phyloP scores from a whole-genome alignment of 352 stramenopile species.

The Thraustotheca clavata region DNA sequence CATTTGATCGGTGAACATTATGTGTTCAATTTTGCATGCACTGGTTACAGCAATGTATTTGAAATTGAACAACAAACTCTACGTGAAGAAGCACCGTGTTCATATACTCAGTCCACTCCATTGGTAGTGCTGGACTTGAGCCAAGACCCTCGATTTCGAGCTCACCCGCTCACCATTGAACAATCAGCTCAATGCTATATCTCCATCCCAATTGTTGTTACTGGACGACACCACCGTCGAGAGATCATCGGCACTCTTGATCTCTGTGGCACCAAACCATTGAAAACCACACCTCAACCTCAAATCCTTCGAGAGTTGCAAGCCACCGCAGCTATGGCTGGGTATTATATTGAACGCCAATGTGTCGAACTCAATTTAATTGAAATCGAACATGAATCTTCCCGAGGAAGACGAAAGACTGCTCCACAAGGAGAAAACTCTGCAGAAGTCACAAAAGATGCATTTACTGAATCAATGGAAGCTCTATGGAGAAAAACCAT shows the following conservation, averaged over 20 bases:
- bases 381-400: background rate
- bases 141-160: constrained; percentile 52
- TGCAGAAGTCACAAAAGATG: background rate
- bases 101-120: constrained; percentile 47
- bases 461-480: background rate
- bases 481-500: background rate
- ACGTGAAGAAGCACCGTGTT: constrained; percentile 56
- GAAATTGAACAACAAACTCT: constrained; percentile 44
- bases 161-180: constrained; percentile 56
- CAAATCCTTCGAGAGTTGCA: constrained; percentile 4
- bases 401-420: constrained; percentile 6
- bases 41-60: constrained; percentile 26
- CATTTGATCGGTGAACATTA: constrained; percentile 48
- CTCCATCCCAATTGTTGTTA: constrained; percentile 45
- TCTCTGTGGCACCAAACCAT: background rate
- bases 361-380: constrained; percentile 17
- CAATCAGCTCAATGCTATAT: constrained; percentile 46
- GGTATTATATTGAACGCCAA: constrained; percentile 10
- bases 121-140: constrained; percentile 63
- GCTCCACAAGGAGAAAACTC: background rate
- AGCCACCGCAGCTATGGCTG: background rate
- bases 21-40: constrained; percentile 56
- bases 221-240: background rate
- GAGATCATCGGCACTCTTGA: constrained; percentile 19
- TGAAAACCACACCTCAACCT: background rate